A percentile compares a stretch with the other conserved stretches of the same genome.
Evolutionary conservation across 768 basidiomycete genomes (phyloP).

Genomic region (Rhodotorula taiwanensis): DNA sequence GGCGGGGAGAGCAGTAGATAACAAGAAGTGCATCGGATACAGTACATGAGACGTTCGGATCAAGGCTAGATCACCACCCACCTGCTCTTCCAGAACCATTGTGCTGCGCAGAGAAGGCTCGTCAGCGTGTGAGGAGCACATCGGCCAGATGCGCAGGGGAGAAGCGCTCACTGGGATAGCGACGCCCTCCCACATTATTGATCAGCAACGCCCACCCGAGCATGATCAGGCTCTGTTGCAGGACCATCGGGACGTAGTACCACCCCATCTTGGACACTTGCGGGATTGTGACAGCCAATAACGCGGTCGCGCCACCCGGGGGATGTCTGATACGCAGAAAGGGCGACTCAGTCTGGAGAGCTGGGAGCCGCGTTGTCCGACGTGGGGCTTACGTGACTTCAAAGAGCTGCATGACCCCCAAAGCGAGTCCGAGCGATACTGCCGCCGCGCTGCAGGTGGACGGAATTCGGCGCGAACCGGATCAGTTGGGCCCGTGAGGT

Average conservation of each 20-base stretch:
- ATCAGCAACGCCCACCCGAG: conserved; percentile 23
- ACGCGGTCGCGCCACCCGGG: conserved; percentile 17
- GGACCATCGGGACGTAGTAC: conserved; percentile 13
- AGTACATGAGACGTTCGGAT: no score
- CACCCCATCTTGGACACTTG: conserved; percentile 13
- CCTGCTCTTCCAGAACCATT: conserved; percentile 9
- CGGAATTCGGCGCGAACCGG: neutral
- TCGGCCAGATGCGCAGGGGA: neutral
- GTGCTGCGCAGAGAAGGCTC: neutral
- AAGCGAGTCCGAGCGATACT: conserved; percentile 5
- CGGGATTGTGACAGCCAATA: conserved; percentile 17
- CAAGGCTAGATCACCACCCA: neutral
- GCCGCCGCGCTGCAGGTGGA: neutral
- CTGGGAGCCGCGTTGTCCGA: no score
- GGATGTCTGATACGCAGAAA: conserved; percentile 15
- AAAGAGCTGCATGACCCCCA: conserved; percentile 25
- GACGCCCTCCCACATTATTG: conserved; percentile 23
- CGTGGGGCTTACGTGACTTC: conserved; percentile 19
- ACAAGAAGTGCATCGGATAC: neutral
- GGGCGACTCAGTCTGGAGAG: no score
- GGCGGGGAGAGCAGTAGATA: no score
- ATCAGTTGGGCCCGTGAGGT: neutral
- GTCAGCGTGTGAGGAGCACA: neutral
- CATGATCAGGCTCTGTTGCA: conserved; percentile 12
- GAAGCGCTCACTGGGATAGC: conserved; percentile 13